Evolutionary conservation across 768 basidiomycete genomes (phyloP).

Genomic region (Termitomyces sp.): DNA sequence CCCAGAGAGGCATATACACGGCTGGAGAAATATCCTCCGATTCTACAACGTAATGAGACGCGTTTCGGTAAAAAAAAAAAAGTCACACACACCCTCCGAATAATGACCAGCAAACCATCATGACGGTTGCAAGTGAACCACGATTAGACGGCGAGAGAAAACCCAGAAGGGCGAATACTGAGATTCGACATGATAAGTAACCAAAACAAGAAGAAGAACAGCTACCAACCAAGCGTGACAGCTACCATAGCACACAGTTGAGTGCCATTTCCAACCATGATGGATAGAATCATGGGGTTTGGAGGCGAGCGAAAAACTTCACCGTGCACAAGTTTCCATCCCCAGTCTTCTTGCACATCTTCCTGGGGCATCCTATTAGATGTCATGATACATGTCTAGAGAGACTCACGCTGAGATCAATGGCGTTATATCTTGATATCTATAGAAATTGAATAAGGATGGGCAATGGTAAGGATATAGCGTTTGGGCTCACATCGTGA

Average conservation of each 20-base stretch:
- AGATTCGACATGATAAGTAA: conserved; percentile 1
- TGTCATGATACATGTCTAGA: background rate
- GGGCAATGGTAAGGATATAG: background rate
- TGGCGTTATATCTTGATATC: conserved; percentile 92
- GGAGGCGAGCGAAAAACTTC: conserved; percentile 89
- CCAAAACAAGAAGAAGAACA: background rate
- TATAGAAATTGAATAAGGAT: conserved; percentile 21
- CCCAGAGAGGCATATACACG: conserved; percentile 77
- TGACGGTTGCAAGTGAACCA: conserved; percentile 88
- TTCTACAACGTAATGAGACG: conserved; percentile 30
- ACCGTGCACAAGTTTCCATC: conserved; percentile 96
- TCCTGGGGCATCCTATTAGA: conserved; percentile 42
- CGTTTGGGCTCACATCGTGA: conserved; percentile 60
- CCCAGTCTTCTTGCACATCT: conserved; percentile 96
- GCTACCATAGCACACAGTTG: conserved; percentile 84
- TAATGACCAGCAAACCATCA: conserved; percentile 92
- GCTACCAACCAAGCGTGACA: conserved; percentile 69
- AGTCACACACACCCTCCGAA: conserved; percentile 72
- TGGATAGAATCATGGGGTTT: conserved; percentile 71
- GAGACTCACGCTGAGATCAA: conserved; percentile 73
- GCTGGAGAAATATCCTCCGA: conserved; percentile 86
- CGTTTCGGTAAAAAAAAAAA: background rate
- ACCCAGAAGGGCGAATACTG: conserved; percentile 87
- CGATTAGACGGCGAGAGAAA: conserved; percentile 96
- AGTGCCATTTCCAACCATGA: conserved; percentile 86